These are phyloP conservation scores for Jackrogersella minutella DNA, from an alignment of 495 filamentous ascomycete species.

Conservation along the genomic window DNA sequence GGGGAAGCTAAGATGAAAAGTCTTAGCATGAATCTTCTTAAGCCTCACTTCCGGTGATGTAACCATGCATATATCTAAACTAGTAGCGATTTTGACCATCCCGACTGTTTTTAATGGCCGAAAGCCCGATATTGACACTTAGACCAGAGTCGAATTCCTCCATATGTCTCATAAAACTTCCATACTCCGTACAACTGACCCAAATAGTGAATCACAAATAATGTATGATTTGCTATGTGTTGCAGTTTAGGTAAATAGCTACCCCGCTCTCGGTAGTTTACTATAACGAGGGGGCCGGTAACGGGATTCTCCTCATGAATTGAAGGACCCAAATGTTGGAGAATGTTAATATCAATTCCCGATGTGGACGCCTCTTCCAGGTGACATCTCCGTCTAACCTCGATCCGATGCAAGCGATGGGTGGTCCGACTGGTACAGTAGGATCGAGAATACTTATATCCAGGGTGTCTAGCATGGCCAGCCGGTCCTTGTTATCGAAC, in stretches of 20 bases:
- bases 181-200: no score
- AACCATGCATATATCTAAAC: background rate
- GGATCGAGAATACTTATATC: constrained; percentile 15
- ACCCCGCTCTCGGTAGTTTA: constrained; percentile 40
- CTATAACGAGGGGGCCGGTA: constrained; percentile 7
- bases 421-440: background rate
- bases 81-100: background rate
- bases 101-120: background rate
- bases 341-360: background rate
- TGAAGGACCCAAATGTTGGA: constrained; percentile 3
- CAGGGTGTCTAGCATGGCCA: background rate
- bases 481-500: constrained; percentile 5
- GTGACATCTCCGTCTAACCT: background rate
- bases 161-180: background rate
- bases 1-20: background rate
- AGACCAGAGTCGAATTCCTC: no score
- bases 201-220: no score
- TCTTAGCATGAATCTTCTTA: background rate
- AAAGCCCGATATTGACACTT: no score
- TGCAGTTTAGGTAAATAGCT: constrained; percentile 8
- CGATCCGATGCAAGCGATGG: background rate
- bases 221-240: background rate
- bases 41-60: background rate
- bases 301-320: constrained; percentile 15
- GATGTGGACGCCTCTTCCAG: background rate